These are phyloP conservation scores for Escovopsis sp. DNA, from an alignment of 2,329 filamentous ascomycete genomes.

Conservation along the genomic window DNA sequence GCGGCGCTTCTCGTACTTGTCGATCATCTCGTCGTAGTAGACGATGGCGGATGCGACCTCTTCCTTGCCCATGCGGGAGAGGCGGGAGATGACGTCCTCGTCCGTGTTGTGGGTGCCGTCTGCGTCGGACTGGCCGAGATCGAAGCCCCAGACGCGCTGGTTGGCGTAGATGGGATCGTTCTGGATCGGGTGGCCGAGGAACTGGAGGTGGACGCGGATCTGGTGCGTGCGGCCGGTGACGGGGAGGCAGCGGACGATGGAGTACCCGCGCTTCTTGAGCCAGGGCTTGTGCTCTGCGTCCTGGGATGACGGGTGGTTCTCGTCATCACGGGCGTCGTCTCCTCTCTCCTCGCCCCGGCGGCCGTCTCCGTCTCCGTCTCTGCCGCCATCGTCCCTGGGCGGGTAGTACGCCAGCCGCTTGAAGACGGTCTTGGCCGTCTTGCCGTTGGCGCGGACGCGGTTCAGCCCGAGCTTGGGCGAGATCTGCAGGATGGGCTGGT, in stretches of 20 bases:
- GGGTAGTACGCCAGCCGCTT: slow-evolving; percentile 87
- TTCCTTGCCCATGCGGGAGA: slow-evolving; percentile 85
- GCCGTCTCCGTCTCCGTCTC: neutral
- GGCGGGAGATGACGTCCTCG: slow-evolving; percentile 74
- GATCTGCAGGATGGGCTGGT: slow-evolving; percentile 86
- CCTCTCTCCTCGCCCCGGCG: slow-evolving; percentile 6
- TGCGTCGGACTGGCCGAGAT: slow-evolving; percentile 53
- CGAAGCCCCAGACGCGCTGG: slow-evolving; percentile 73
- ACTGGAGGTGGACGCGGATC: slow-evolving; percentile 86
- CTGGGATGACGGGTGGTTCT: slow-evolving; percentile 4
- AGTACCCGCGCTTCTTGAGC: slow-evolving; percentile 62
- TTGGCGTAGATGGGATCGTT: slow-evolving; percentile 99
- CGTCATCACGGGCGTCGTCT: neutral
- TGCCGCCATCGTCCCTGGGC: slow-evolving; percentile 19
- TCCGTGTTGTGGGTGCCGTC: slow-evolving; percentile 61
- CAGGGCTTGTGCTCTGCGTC: slow-evolving; percentile 21
- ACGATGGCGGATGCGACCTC: slow-evolving; percentile 82
- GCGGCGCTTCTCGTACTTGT: slow-evolving; percentile 76
- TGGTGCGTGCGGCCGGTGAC: slow-evolving; percentile 92
- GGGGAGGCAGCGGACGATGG: slow-evolving; percentile 84
- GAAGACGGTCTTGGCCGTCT: slow-evolving; percentile 81
- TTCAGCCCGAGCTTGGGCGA: slow-evolving; percentile 92
- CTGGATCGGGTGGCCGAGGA: slow-evolving; percentile 83
- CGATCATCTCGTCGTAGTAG: slow-evolving; percentile 89
- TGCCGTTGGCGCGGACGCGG: slow-evolving; percentile 84